Percentiles rank a stretch among this genome's conserved stretches.
Evolutionary conservation across 164 flowering plant species (phyloP).

Genomic region (Vitis rotundifolia): DNA sequence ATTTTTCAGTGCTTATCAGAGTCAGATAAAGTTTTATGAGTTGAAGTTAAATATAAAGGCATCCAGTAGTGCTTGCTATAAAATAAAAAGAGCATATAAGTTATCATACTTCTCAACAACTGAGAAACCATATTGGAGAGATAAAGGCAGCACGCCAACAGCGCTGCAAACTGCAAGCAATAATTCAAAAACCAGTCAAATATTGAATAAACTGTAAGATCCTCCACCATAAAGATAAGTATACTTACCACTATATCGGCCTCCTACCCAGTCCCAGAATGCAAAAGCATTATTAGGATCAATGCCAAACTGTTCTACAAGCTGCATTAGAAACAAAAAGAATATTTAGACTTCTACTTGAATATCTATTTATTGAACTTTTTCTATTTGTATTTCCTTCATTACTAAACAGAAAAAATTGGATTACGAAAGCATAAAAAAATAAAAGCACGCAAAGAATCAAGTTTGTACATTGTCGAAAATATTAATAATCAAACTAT

Average conservation of each 20-base stretch:
- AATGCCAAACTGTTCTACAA: slow-evolving; percentile 90
- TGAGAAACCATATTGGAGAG: slow-evolving; percentile 93
- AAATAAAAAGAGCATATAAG: slow-evolving; percentile 5
- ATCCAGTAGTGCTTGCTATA: not conserved
- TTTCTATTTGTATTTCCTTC: too few species aligned
- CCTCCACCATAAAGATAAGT: not conserved
- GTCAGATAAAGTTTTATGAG: not conserved
- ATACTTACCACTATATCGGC: slow-evolving; percentile 88
- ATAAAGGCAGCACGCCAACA: slow-evolving; percentile 90
- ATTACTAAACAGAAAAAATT: too few species aligned
- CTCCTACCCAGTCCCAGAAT: slow-evolving; percentile 97
- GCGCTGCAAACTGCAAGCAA: slow-evolving; percentile 92
- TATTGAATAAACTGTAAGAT: slow-evolving; percentile 3
- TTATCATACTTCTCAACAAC: slow-evolving; percentile 78
- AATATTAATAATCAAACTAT: too few species aligned
- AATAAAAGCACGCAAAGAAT: too few species aligned
- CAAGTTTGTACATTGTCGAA: too few species aligned
- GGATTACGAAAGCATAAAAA: too few species aligned
- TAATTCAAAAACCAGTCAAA: slow-evolving; percentile 15
- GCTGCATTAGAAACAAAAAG: slow-evolving; percentile 40
- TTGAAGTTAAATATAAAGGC: not conserved
- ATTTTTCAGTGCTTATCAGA: not conserved
- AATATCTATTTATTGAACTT: too few species aligned
- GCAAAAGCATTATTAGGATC: slow-evolving; percentile 98
- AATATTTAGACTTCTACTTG: not conserved